Conservation (phyloP, 202 grass and related monocot species). For the Brachypodium distachyon region DNA sequence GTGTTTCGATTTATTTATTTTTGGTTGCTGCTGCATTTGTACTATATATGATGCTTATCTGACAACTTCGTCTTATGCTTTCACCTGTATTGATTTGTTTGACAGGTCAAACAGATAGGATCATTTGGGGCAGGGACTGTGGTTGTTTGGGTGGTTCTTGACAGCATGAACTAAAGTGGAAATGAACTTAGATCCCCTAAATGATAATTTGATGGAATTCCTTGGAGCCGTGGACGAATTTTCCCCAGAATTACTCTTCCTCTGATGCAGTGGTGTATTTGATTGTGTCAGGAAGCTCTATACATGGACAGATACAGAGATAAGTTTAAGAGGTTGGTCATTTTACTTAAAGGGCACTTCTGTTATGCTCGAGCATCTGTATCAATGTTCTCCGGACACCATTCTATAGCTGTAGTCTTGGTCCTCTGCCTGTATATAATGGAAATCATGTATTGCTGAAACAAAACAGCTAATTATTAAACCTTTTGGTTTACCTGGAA, state of each 20-base stretch:
- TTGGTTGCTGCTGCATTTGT: not conserved
- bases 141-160: not conserved
- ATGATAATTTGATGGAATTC: not conserved
- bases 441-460: not conserved
- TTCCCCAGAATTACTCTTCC: not conserved
- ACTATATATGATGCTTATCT: not conserved
- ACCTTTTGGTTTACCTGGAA: not conserved
- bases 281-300: conserved; percentile 23
- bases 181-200: not conserved
- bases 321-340: conserved; percentile 45
- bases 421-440: not conserved
- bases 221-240: not conserved
- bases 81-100: not conserved
- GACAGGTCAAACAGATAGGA: not conserved
- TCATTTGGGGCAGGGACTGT: not conserved
- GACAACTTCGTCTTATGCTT: not conserved
- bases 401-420: not conserved
- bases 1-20: not conserved
- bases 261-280: conserved; percentile 32
- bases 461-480: not conserved
- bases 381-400: not conserved
- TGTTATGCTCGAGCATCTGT: not conserved
- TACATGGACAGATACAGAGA: conserved; percentile 48
- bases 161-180: not conserved
- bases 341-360: not conserved